Evolutionary conservation across 345 rosid species (phyloP), one percentile per base, ranked within the genome.

Genomic region (Lumnitzera littorea): DNA sequence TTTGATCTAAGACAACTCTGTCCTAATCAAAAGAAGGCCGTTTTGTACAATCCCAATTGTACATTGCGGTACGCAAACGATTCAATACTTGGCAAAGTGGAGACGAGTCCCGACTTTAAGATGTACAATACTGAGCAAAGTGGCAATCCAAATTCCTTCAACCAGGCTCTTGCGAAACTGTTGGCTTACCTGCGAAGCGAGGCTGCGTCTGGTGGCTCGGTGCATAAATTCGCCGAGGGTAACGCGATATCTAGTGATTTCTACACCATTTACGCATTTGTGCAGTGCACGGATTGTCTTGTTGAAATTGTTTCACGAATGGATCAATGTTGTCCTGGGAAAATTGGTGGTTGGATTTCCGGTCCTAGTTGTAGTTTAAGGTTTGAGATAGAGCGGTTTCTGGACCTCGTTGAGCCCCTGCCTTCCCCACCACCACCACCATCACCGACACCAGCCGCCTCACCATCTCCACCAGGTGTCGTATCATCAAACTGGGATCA

Each of bases 301-400:
- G 49, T 15, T n/a, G 11, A 15, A 15, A 50, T 53, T 9, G 57
- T 49, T 11, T 11, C 8, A 0, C 43, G 50, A 27, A 27, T 2
- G 4, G 25, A 48, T 2, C 6, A 13, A 0, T 65, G 55, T 24
- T 56, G 68, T 24, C 4, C 6, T 15, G 56, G 56, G 10, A 50
- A 12, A 5, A 3, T 2, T 6, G 68, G 68, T 16, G 60, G 50
- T 15, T 50, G 62, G 16, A n/a, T 65, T 3, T 3, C 27, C 8
- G 25, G 14, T 12, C 68, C 68, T 3, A 65, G 56, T 43, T 65
- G 68, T 56, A 41, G 15, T 27, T 27, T 65, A 12, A 16, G 68
- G 17, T 65, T 24, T 15, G 68, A 65, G 46, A 15, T 9, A 12
- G 53, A 16, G 0, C 25, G 23, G 1, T 65, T 65, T 47, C 50